These are phyloP conservation scores for Trametes cingulata DNA, from an alignment of 768 basidiomycete species.

Conservation along the genomic window DNA sequence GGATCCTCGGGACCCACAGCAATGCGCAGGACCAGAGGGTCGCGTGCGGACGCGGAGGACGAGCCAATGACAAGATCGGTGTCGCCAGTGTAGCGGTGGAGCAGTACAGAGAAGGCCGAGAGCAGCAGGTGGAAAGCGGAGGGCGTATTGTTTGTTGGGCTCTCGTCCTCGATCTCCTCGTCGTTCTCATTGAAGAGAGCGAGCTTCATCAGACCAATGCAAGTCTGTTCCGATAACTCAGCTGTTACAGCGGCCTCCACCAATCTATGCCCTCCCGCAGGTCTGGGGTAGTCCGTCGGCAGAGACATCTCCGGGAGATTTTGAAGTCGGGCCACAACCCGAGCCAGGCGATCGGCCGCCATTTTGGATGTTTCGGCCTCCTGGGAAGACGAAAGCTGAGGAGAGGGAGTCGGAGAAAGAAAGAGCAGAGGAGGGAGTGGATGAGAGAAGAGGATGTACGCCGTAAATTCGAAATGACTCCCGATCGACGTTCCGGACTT, in stretches of 20 bases:
- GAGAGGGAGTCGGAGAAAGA: not conserved
- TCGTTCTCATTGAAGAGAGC: conserved; percentile 70
- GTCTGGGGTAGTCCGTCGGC: conserved; percentile 94
- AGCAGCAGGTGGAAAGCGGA: conserved; percentile 91
- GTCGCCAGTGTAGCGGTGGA: conserved; percentile 95
- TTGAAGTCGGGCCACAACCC: conserved; percentile 67
- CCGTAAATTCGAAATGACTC: conserved; percentile 11
- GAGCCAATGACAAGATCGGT: conserved; percentile 91
- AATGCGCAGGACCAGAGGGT: conserved; percentile 83
- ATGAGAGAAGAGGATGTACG: not conserved
- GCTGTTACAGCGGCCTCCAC: conserved; percentile 82
- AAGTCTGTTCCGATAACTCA: conserved; percentile 72
- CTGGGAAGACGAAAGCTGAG: not conserved
- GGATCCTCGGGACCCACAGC: conserved; percentile 83
- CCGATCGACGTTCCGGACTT: not conserved
- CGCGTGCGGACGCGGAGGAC: conserved; percentile 70
- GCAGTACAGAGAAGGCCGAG: conserved; percentile 86
- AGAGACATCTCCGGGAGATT: conserved; percentile 87
- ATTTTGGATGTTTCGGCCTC: conserved; percentile 6
- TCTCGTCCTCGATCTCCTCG: conserved; percentile 46
- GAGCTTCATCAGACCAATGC: conserved; percentile 79
- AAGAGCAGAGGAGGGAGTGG: not conserved
- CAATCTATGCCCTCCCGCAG: conserved; percentile 67
- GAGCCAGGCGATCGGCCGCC: conserved; percentile 37
- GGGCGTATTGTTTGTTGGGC: conserved; percentile 44